A percentile compares a stretch with the other conserved stretches of the same genome.
Conservation (phyloP, 257 asterid genomes). For the Mentha longifolia region DNA sequence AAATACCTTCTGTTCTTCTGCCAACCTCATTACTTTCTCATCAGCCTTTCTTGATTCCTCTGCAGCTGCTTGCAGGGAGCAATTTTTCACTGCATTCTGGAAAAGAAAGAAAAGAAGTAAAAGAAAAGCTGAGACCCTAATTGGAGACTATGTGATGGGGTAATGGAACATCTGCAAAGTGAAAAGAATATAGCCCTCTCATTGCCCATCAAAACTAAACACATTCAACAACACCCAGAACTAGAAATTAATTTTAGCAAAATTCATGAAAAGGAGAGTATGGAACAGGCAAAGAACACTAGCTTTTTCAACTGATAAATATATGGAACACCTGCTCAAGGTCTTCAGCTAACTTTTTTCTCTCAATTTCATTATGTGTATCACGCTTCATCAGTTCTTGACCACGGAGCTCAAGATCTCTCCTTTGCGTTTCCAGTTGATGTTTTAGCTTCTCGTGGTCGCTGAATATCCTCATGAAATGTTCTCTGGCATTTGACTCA, state of each 20-base stretch:
- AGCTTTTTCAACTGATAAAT: constrained; percentile 27
- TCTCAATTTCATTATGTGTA: constrained; percentile 46
- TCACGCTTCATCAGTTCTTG: constrained; percentile 72
- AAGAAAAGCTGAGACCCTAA: constrained; percentile 15
- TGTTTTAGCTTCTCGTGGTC: constrained; percentile 71
- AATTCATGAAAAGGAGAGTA: neutral
- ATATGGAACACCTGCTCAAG: constrained; percentile 63
- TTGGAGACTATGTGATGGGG: constrained; percentile 19
- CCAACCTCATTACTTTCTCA: constrained; percentile 63
- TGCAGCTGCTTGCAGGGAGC: constrained; percentile 66
- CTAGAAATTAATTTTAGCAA: neutral
- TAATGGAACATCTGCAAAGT: constrained; percentile 16
- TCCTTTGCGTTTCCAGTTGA: constrained; percentile 64
- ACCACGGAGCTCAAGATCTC: constrained; percentile 65
- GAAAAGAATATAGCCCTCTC: constrained; percentile 12
- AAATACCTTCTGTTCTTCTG: constrained; percentile 77
- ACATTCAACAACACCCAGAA: constrained; percentile 2
- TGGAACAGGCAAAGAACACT: neutral
- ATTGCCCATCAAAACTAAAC: neutral
- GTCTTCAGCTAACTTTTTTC: constrained; percentile 65
- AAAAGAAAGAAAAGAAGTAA: constrained; percentile 7
- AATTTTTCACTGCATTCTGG: constrained; percentile 75
- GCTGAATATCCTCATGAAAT: constrained; percentile 64
- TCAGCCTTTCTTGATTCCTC: constrained; percentile 67
- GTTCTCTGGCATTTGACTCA: constrained; percentile 69